Evolutionary conservation across 2,329 filamentous ascomycete genomes (phyloP), one percentile per base, ranked within the genome.

Genomic region (Pyricularia pennisetigena): DNA sequence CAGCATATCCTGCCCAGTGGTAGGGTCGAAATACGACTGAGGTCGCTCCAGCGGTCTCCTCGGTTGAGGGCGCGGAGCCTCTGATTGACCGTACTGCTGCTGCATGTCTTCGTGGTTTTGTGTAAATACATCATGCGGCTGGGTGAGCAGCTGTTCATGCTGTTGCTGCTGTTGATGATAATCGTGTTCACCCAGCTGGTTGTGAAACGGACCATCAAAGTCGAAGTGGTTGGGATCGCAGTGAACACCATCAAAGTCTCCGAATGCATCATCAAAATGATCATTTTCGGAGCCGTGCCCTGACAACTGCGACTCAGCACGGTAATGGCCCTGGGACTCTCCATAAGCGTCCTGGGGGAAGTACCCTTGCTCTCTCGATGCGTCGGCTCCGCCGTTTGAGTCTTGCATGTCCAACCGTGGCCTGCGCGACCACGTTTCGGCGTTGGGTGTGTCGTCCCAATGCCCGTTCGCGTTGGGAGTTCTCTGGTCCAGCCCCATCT

Each of bases 231-330:
- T 83, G 4, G 88, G 85, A 30, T 86, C 84, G 75, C 88, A 92
- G 74, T 94, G 91, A 16, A 90, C 89, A 54, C 92, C 92, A 75
- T 95, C 92, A 74, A 95, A 95, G 75, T 94, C 91, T 61, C 87
- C 85, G 80, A 94, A 95, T 3, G 91, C 85, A 57, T 84, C 79
- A 24, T 61, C 57, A 6, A 14, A 9, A 57, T 84, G 79, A 12
- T 61, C 57, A 4, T 23, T 61, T 24, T 24, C 57, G 16, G 57
- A 61, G 3, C 16, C 57, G 12, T 16, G 9, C 9, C 57, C 57
- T 3, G 57, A 61, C 57, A 61, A 61, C 12, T 12, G 23, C 9
- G 57, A 61, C 1, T 61, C 5, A 26, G 57, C 57, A 8, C 57
- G 57, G 10, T 61, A n/a, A n/a, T 61, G 57, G 8, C n/a, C 23